These are phyloP conservation scores for Wickerhamiella slavikovae DNA, from an alignment of 805 yeast species.

Conservation along the genomic window DNA sequence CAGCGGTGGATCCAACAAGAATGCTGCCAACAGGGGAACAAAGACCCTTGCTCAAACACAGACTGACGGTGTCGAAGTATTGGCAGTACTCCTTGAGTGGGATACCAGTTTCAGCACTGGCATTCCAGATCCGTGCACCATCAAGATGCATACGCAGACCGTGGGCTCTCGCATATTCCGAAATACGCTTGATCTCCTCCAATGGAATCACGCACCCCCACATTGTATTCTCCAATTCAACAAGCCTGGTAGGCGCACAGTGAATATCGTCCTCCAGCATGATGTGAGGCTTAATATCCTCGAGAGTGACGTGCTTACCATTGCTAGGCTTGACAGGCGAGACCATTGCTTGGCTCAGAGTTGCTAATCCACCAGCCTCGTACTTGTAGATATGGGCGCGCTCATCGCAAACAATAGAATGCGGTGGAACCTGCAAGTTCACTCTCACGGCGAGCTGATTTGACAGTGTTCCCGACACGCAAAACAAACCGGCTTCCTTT, in stretches of 20 bases:
- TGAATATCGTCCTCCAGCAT: conserved; percentile 72
- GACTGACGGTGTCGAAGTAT: conserved; percentile 70
- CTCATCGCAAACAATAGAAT: conserved; percentile 67
- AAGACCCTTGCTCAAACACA: conserved; percentile 72
- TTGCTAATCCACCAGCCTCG: conserved; percentile 86
- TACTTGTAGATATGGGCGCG: conserved; percentile 65
- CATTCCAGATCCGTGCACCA: conserved; percentile 93
- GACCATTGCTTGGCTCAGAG: conserved; percentile 82
- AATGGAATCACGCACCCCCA: conserved; percentile 68
- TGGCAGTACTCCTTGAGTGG: conserved; percentile 50
- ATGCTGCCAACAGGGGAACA: conserved; percentile 92
- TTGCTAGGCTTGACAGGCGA: conserved; percentile 61
- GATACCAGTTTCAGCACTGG: conserved; percentile 54
- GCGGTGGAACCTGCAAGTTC: conserved; percentile 63
- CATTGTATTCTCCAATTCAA: conserved; percentile 73
- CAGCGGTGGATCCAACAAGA: conserved; percentile 41
- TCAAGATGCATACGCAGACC: conserved; percentile 57
- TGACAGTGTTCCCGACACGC: conserved; percentile 78
- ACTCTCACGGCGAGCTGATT: conserved; percentile 73
- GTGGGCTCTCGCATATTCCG: conserved; percentile 43
- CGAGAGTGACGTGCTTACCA: conserved; percentile 57
- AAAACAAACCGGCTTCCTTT: conserved; percentile 60
- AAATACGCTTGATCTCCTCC: conserved; percentile 54
- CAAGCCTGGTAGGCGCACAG: conserved; percentile 67
- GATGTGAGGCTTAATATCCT: conserved; percentile 45